Percentiles rank a stretch among this genome's conserved stretches.
Evolutionary conservation across 2,329 filamentous ascomycete species (phyloP).

Genomic region (Elsinoe fawcettii): DNA sequence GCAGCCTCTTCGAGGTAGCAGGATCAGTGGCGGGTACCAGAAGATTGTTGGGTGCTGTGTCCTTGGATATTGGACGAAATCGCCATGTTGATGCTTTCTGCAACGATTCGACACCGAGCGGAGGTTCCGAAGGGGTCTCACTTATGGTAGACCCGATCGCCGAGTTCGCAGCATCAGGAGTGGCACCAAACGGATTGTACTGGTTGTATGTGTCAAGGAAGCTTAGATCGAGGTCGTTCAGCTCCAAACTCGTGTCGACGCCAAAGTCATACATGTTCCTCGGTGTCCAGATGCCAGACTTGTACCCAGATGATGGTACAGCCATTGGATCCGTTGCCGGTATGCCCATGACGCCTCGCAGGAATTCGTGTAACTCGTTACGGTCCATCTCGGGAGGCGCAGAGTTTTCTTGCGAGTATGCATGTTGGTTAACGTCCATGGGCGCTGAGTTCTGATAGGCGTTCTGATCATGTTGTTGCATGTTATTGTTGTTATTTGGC

Average conservation of each 20-base stretch:
- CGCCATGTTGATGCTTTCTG: constrained; percentile 40
- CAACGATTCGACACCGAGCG: constrained; percentile 29
- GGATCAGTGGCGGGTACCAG: constrained; percentile 34
- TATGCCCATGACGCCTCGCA: constrained; percentile 17
- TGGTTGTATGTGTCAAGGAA: constrained; percentile 41
- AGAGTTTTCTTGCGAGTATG: neutral
- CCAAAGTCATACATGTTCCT: constrained; percentile 39
- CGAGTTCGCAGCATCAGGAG: constrained; percentile 22
- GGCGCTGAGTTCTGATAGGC: neutral
- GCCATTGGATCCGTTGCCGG: neutral
- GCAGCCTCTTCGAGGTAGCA: constrained; percentile 26
- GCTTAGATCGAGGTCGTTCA: constrained; percentile 39
- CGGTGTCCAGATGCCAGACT: constrained; percentile 35
- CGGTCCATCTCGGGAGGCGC: constrained; percentile 5
- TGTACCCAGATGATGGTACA: neutral
- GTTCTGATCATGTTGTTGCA: neutral
- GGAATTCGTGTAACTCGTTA: constrained; percentile 16
- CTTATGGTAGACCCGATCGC: constrained; percentile 25
- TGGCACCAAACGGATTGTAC: constrained; percentile 36
- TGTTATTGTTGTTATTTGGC: neutral
- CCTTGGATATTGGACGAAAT: constrained; percentile 34
- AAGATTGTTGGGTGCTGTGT: constrained; percentile 32
- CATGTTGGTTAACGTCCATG: neutral
- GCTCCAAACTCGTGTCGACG: constrained; percentile 38
- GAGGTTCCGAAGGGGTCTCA: constrained; percentile 24